Evolutionary conservation across 352 stramenopile genomes (phyloP).

Genomic region (Phytophthora pseudosyringae): DNA sequence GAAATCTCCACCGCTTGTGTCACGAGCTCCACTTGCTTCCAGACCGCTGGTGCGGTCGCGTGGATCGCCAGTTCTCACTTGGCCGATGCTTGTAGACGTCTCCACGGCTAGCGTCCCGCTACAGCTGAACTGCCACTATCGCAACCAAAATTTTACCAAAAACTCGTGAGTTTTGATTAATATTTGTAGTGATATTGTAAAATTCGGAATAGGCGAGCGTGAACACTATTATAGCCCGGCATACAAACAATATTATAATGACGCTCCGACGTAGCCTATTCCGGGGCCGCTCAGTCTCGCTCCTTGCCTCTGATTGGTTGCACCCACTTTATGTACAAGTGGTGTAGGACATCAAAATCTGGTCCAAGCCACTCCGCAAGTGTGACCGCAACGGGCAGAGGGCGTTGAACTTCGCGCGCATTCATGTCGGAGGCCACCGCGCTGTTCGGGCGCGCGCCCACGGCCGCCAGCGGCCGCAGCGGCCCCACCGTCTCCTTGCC

Average conservation of each 20-base stretch:
- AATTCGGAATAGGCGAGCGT: constrained; percentile 8
- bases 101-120: background rate
- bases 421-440: constrained; percentile 12
- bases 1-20: too few relatives aligned
- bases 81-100: background rate
- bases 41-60: background rate
- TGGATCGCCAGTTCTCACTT: background rate
- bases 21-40: too few relatives aligned
- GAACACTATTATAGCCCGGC: background rate
- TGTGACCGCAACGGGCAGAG: background rate
- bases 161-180: background rate
- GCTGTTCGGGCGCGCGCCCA: constrained; percentile 15
- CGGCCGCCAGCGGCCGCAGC: constrained; percentile 1
- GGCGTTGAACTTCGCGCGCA: background rate
- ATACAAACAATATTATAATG: background rate
- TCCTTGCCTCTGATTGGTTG: too few relatives aligned
- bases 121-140: background rate
- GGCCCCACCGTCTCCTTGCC: constrained; percentile 16
- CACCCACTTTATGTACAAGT: background rate
- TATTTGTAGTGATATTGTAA: constrained; percentile 4
- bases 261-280: background rate
- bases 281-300: background rate
- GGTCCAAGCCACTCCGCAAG: too few relatives aligned
- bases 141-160: background rate
- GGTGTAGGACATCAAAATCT: background rate